Base-by-base conservation (phyloP, 1,284 basidiomycete species). In the Trichosporon coremiiforme region DNA sequence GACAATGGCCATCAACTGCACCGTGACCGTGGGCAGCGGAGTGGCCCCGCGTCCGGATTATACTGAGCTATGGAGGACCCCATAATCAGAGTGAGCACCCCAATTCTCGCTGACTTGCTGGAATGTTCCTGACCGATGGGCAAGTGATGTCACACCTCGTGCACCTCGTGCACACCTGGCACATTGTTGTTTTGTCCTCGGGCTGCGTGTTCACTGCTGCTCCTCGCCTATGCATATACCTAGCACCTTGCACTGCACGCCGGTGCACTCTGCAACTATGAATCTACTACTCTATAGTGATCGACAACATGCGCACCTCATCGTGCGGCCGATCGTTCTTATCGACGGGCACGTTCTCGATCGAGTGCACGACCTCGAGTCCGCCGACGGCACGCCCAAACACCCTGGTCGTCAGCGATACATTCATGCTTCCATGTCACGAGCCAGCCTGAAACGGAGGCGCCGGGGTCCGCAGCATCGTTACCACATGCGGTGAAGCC, bases 321-420 rank as follows among this genome's bases (percentile, higher is more conserved):
- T 95, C 93, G 74, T 88, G 92, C 31, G 94, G 94, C 80, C 92
- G 92, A 79, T 96, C 93, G 66, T 86, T 84, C 84, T 95, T 94
- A 66, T 84, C 83, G 53, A 89, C 89, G 82, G 90, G 90, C 67
- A 85, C 86, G 71, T 88, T 86, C 78, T 89, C 88, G 71, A 89
- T 89, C 31, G 84, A 82, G 73, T 86, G 86, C 29, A 88, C 82
- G 6, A 87, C 85, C 68, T 88, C 87, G 67, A 87, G 79, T 0
- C 87, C 87, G 0, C 82, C 81, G 0, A 82, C 82, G 2, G 85
- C 87, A 20, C 85, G 80, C 0, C 87, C 87, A 75, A 88, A 88
- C 68, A 88, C 83, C 4, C 86, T 87, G 73, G 17, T 2, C 20
- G 68, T 72, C 68, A 72, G 68, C 15, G 20, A 17, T 29, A 13